These are phyloP conservation scores for Xylariaceae sp. DNA, from an alignment of 2,329 filamentous ascomycete species.

Conservation along the genomic window DNA sequence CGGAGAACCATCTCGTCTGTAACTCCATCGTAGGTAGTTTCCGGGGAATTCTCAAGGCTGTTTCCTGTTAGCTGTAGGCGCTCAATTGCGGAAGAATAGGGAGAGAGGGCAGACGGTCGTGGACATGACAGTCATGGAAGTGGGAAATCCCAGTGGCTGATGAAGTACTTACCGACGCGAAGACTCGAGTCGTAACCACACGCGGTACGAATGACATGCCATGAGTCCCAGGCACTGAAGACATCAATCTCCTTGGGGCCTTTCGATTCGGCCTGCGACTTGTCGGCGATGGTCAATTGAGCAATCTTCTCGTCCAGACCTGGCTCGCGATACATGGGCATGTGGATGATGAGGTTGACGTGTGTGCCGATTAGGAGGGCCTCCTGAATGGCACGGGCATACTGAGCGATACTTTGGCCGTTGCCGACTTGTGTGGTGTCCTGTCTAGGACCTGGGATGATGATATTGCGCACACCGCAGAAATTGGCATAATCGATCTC, in stretches of 20 bases:
- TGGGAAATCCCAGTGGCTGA: background rate
- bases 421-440: constrained; percentile 50
- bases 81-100: background rate
- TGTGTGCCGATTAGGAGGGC: constrained; percentile 69
- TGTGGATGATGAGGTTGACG: constrained; percentile 71
- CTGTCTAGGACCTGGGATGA: constrained; percentile 71
- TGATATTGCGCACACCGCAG: constrained; percentile 78
- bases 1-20: constrained; percentile 63
- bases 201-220: constrained; percentile 78
- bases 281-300: constrained; percentile 45
- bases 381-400: constrained; percentile 78
- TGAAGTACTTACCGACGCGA: constrained; percentile 65
- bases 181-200: constrained; percentile 82
- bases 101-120: background rate
- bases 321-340: constrained; percentile 77
- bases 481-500: constrained; percentile 95
- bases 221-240: constrained; percentile 85
- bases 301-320: constrained; percentile 48
- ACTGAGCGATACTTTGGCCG: constrained; percentile 60
- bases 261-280: constrained; percentile 31
- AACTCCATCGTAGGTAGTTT: constrained; percentile 55
- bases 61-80: background rate
- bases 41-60: constrained; percentile 54
- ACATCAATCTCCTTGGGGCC: constrained; percentile 56
- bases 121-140: constrained; percentile 1